Base-by-base conservation (phyloP, 176 grass and related monocot species). In the Microstegium vimineum region DNA sequence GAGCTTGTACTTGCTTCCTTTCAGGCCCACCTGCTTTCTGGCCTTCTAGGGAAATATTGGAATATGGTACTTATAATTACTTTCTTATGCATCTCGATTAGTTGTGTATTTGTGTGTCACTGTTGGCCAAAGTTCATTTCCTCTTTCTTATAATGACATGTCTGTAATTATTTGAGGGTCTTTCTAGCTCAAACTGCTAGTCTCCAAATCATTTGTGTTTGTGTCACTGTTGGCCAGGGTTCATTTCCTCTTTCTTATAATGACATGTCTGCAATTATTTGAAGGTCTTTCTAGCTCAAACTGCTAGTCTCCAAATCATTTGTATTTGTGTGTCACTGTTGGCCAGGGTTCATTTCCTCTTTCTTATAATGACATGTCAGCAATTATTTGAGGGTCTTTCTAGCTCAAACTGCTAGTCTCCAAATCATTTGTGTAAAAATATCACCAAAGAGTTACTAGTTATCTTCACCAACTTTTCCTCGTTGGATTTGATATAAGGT, bases 61-160 rank as follows among this genome's bases (percentile, higher is more conserved):
- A 84, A 62, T 76, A 69, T 68, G 69, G 27, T 75, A 43, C 28
- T 60, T 73, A 15, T 75, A n/a, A n/a, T n/a, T 83, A 34, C 10
- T 43, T 35, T 71, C 32, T 78, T 64, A 22, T 26, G 36, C 42
- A 38, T 80, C 18, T 69, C 3, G 0, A 10, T 62, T 60, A 11
- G 69, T 23, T 73, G 35, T 67, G 25, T 66, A 12, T 59, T 68
- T 25, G 0, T 59, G 0, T 45, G 5, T 66, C 36, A 52, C 54
- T 74, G 32, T 63, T 49, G 23, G 4, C 31, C 32, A 20, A 25
- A 72, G 56, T 71, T 63, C 42, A 33, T 78, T 28, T 62, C 13
- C 49, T 22, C 49, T 52, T 52, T 52, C 6, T 70, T 62, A 6
- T 41, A 31, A 25, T 62, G 17, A 18, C 2, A 49, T 77, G 0